Base-by-base conservation (phyloP, 2,329 filamentous ascomycete species). In the Aspergillus pseudonomiae region DNA sequence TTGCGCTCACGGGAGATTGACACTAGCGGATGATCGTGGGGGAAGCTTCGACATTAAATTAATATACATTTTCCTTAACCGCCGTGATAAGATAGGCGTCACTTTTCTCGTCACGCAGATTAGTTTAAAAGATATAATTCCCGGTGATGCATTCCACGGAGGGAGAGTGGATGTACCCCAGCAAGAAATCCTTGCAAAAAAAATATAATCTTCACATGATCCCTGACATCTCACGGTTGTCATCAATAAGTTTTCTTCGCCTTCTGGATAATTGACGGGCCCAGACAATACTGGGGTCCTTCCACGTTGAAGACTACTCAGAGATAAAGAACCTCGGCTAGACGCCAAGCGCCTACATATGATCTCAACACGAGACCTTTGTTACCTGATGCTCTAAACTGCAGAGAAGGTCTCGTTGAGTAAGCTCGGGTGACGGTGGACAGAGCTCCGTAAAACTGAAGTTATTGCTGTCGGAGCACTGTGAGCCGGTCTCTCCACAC, bases 391-490 rank as follows among this genome's bases (percentile, higher is more conserved):
- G 19, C 19, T 41, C 2, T 9, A 45, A 45, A 4, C 43, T 16
- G 21, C n/a, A 45, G 10, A 12, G 10, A 24, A 10, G 21, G n/a
- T 46, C 24, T 30, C 14, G 50, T 53, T 34, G 9, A 21, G 9
- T 21, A 54, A 11, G 30, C 52, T 54, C 59, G 34, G 59, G n/a
- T 46, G 26, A 54, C 52, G 52, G 52, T 54, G 52, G n/a, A 36
- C 52, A 54, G 52, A 11, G 52, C 52, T 54, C 52, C 52, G 52
- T 36, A 54, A 36, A 34, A 30, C 14, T 36, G 30, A 36, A 36
- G 26, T 48, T 32, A 12, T 66, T 53, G 36, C 67, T 57, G 32
- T 70, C 71, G 71, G 71, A 73, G 68, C 67, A 73, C 71, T 66
- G 71, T 74, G 65, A 67, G 64, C 71, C 71, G 71, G 36, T 19